Conservation (phyloP, 2,329 filamentous ascomycete genomes). For the Penicillium sp. region DNA sequence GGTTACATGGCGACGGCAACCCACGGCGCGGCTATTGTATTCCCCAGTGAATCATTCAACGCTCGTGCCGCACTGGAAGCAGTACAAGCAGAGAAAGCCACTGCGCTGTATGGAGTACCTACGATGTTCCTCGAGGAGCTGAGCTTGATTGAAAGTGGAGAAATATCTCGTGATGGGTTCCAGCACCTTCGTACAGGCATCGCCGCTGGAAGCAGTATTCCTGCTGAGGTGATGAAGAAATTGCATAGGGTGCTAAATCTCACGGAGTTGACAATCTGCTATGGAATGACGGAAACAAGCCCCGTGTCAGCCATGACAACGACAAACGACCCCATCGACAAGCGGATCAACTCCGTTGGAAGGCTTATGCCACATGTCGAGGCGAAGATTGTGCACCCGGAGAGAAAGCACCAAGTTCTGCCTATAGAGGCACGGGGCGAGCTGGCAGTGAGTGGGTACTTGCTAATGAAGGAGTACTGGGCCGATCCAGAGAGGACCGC, state of each 20-base stretch:
- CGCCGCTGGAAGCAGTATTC: conserved; percentile 80
- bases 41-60: conserved; percentile 83
- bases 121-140: conserved; percentile 94
- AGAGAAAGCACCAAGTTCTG: conserved; percentile 57
- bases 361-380: conserved; percentile 76
- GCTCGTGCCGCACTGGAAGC: conserved; percentile 65
- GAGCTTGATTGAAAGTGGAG: conserved; percentile 62
- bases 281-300: conserved; percentile 92
- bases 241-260: conserved; percentile 72
- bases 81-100: conserved; percentile 60
- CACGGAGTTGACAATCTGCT: conserved; percentile 83
- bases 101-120: conserved; percentile 78
- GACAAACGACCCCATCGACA: conserved; percentile 68
- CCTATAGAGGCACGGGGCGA: conserved; percentile 69
- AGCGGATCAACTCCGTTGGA: conserved; percentile 73
- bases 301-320: conserved; percentile 71
- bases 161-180: conserved; percentile 53
- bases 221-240: conserved; percentile 63
- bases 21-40: conserved; percentile 72
- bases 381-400: conserved; percentile 71
- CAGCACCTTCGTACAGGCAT: conserved; percentile 79
- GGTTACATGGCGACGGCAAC: conserved; percentile 97
- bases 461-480: conserved; percentile 90
- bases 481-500: conserved; percentile 65
- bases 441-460: conserved; percentile 76